Percentiles rank a stretch among this genome's conserved stretches.
Evolutionary conservation across 768 basidiomycete genomes (phyloP).

Genomic region (Podaxis pistillaris): DNA sequence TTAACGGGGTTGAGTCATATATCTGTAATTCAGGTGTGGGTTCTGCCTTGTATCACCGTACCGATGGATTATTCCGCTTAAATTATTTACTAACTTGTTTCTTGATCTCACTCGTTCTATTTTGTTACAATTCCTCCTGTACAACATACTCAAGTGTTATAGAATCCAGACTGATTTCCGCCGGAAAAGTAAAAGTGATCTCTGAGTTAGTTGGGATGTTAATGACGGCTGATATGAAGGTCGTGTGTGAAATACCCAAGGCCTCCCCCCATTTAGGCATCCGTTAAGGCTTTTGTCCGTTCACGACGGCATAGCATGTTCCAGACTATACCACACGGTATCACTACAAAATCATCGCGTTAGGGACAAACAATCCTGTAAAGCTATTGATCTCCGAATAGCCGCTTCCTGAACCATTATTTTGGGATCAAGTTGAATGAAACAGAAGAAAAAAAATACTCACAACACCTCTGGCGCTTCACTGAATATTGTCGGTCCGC

Average conservation of each 20-base stretch:
- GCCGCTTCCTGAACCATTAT: conserved; percentile 46
- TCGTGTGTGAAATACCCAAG: no score
- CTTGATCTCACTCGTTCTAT: background rate
- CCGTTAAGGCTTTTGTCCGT: background rate
- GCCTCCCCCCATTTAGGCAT: no score
- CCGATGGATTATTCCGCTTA: background rate
- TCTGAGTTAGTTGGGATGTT: no score
- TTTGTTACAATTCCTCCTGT: background rate
- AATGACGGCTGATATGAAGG: no score
- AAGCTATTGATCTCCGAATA: conserved; percentile 57
- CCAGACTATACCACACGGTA: background rate
- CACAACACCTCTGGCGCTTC: conserved; percentile 71
- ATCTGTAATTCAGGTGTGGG: conserved; percentile 1
- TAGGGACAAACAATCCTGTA: background rate
- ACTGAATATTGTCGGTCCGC: conserved; percentile 68
- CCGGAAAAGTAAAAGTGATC: background rate
- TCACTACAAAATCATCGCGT: no score
- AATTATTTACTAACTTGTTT: background rate
- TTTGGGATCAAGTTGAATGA: background rate
- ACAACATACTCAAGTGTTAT: background rate
- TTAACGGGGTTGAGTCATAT: background rate
- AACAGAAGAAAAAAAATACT: conserved; percentile 31
- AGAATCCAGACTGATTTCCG: background rate
- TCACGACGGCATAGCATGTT: background rate
- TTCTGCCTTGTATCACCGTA: background rate